Conservation (phyloP, 345 rosid species). For the Passiflora organensis region DNA sequence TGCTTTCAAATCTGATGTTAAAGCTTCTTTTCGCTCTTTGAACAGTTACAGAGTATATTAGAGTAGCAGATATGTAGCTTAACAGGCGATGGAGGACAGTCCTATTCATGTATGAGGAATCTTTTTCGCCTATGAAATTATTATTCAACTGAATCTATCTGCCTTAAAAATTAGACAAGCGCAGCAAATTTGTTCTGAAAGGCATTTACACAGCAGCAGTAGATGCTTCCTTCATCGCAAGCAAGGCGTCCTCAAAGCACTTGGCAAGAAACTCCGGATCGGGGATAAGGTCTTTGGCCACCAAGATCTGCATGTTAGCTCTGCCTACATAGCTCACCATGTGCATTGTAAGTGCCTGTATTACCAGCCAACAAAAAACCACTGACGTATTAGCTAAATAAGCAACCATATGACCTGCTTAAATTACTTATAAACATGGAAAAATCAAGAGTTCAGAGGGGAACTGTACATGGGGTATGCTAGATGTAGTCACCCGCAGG, state of each 20-base stretch:
- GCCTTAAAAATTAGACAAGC: neutral
- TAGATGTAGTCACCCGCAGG: constrained; percentile 33
- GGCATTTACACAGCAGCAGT: neutral
- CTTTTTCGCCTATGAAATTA: too few species aligned
- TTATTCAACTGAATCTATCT: neutral
- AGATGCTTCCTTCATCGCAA: constrained; percentile 52
- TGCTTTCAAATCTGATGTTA: too few species aligned
- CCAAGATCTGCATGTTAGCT: constrained; percentile 58
- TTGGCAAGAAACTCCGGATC: constrained; percentile 57
- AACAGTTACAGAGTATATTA: too few species aligned
- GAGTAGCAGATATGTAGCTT: too few species aligned
- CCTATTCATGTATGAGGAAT: too few species aligned
- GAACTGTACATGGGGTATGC: constrained; percentile 41
- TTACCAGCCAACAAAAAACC: neutral
- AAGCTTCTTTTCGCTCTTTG: too few species aligned
- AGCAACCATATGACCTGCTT: too few species aligned
- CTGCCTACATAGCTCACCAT: constrained; percentile 60
- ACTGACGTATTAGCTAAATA: too few species aligned
- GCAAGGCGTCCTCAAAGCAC: constrained; percentile 51
- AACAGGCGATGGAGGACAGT: too few species aligned
- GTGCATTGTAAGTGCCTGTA: constrained; percentile 59
- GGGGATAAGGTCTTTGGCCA: constrained; percentile 58
- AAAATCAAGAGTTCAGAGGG: neutral
- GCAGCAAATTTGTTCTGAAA: too few species aligned
- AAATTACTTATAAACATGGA: neutral